phyloP scores from a whole-genome alignment of 768 basidiomycete species.

The Lactarius vividus region DNA sequence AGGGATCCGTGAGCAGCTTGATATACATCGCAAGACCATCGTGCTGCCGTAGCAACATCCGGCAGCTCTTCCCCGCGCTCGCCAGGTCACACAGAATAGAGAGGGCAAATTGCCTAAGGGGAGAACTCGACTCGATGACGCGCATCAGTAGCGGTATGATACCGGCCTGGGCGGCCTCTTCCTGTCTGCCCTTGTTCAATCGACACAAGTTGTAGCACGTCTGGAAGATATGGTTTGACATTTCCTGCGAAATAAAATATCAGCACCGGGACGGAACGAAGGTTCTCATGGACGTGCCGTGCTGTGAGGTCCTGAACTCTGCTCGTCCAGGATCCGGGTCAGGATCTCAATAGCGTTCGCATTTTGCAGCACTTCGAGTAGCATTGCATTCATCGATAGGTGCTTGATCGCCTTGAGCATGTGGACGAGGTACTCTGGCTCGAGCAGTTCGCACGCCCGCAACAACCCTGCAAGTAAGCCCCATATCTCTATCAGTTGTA shows the following conservation, averaged over 20 bases:
- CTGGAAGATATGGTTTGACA: constrained; percentile 96
- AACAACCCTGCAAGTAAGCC: constrained; percentile 62
- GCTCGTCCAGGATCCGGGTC: constrained; percentile 79
- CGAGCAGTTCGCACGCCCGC: constrained; percentile 81
- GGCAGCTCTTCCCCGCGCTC: constrained; percentile 89
- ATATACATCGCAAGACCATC: constrained; percentile 84
- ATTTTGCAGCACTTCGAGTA: constrained; percentile 93
- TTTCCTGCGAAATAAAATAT: constrained; percentile 58
- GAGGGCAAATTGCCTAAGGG: constrained; percentile 94
- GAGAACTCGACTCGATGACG: constrained; percentile 85
- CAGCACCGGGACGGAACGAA: constrained; percentile 3
- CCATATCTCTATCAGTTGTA: neutral
- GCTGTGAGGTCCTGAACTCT: constrained; percentile 72
- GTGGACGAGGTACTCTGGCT: constrained; percentile 83
- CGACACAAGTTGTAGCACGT: constrained; percentile 96
- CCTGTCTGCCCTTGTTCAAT: constrained; percentile 90
- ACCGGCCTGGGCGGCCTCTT: constrained; percentile 95
- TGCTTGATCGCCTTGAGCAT: constrained; percentile 96
- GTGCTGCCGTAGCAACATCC: constrained; percentile 89
- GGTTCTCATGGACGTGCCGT: constrained; percentile 52
- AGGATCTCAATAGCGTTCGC: constrained; percentile 92
- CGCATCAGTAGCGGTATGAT: constrained; percentile 90
- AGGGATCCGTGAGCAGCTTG: constrained; percentile 75
- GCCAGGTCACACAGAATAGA: constrained; percentile 97
- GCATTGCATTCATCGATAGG: constrained; percentile 85